Evolutionary conservation across 129 eudicot species (phyloP).

Genomic region (Saussurea involucrata): DNA sequence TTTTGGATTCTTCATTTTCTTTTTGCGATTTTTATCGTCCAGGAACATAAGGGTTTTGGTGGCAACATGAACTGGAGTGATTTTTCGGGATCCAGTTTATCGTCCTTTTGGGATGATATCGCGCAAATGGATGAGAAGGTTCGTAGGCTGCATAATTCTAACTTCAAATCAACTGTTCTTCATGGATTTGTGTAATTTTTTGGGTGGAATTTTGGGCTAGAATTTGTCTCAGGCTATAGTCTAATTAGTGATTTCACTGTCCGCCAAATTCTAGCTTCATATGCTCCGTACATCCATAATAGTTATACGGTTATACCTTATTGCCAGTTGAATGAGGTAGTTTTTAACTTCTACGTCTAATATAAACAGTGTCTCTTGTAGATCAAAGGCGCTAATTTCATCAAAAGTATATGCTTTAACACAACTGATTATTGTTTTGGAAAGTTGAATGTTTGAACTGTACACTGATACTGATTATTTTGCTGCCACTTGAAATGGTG

Average conservation of each 20-base stretch:
- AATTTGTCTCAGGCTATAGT: background rate
- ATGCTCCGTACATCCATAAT: background rate
- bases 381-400: background rate
- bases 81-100: background rate
- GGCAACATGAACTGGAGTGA: slow-evolving; percentile 16
- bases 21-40: background rate
- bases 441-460: background rate
- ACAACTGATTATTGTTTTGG: background rate
- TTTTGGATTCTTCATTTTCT: background rate
- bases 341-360: background rate
- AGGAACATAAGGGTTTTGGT: slow-evolving; percentile 30
- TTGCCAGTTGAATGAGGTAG: background rate
- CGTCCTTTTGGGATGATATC: slow-evolving; percentile 5
- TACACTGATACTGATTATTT: background rate
- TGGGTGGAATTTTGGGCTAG: background rate
- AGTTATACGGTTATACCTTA: background rate
- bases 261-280: background rate
- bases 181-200: background rate
- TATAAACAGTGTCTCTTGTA: background rate
- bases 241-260: background rate
- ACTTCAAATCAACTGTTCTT: background rate
- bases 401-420: background rate
- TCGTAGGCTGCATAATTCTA: background rate
- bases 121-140: slow-evolving; percentile 22
- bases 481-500: background rate